Percentiles rank a stretch among this genome's conserved stretches.
Conservation (phyloP, 371 early-diverging fungal genomes). For the Amoeboaphelidium protococcarum region DNA sequence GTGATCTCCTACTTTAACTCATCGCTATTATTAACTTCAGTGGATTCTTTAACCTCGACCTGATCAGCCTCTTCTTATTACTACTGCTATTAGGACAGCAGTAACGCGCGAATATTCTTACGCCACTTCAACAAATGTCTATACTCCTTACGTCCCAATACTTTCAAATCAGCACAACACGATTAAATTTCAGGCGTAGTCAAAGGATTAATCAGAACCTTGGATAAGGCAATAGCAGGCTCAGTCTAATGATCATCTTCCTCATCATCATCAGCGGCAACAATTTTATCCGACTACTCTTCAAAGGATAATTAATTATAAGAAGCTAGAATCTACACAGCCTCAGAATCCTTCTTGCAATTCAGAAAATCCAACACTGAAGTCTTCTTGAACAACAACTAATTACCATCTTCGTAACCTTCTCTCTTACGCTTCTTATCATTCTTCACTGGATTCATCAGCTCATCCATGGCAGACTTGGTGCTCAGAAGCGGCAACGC, state of each 20-base stretch:
- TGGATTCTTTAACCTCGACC: conserved; percentile 10
- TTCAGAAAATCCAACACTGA: conserved; percentile 49
- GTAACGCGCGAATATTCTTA: conserved; percentile 31
- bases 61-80: conserved; percentile 26
- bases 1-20: no score
- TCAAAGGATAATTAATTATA: conserved; percentile 20
- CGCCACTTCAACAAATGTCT: conserved; percentile 70
- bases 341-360: conserved; percentile 23
- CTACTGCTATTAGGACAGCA: no score
- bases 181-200: conserved; percentile 53
- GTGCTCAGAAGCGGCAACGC: no score
- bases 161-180: conserved; percentile 60
- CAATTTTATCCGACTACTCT: no score
- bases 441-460: conserved; percentile 28
- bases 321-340: conserved; percentile 38
- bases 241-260: conserved; percentile 5
- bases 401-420: conserved; percentile 86
- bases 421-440: conserved; percentile 45
- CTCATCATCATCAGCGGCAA: neutral
- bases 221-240: conserved; percentile 8
- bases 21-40: conserved; percentile 18
- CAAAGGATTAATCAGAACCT: conserved; percentile 20
- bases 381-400: conserved; percentile 40
- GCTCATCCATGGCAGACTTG: conserved; percentile 11
- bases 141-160: conserved; percentile 77